Evolutionary conservation across 2,329 filamentous ascomycete species (phyloP).

Genomic region (Fonsecaea pedrosoi): DNA sequence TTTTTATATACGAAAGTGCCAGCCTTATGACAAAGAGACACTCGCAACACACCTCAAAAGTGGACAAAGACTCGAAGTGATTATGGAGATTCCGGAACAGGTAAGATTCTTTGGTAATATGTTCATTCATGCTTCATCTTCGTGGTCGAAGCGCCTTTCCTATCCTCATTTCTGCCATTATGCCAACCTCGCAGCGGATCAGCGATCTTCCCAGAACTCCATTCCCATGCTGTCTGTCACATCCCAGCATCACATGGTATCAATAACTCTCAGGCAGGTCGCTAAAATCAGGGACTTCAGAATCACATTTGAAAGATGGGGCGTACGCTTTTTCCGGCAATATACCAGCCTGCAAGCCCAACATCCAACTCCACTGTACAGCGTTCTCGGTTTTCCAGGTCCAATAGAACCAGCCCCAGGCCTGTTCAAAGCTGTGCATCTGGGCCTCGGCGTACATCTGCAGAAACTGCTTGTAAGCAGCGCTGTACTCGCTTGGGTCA

Average conservation of each 20-base stretch:
- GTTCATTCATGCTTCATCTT: constrained; percentile 13
- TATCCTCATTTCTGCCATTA: background rate
- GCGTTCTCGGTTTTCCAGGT: constrained; percentile 91
- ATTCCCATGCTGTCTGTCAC: constrained; percentile 3
- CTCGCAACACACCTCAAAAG: background rate
- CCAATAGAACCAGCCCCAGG: constrained; percentile 99
- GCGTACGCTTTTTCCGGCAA: constrained; percentile 77
- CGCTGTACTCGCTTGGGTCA: constrained; percentile 70
- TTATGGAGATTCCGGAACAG: background rate
- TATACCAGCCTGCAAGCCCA: constrained; percentile 77
- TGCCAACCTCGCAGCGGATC: background rate
- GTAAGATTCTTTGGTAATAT: constrained; percentile 3
- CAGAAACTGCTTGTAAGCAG: constrained; percentile 82
- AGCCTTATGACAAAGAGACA: background rate
- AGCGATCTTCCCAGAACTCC: constrained; percentile 9
- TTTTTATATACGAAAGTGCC: background rate
- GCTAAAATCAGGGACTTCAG: constrained; percentile 53
- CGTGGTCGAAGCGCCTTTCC: background rate
- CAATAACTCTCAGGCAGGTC: constrained; percentile 35
- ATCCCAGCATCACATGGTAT: constrained; percentile 6
- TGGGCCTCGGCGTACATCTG: constrained; percentile 92
- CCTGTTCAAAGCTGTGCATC: constrained; percentile 91
- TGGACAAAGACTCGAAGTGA: background rate
- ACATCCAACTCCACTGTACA: constrained; percentile 90
- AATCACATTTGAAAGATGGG: constrained; percentile 71